phyloP scores from a whole-genome alignment of 257 asterid species.

The Knoxia roxburghii region DNA sequence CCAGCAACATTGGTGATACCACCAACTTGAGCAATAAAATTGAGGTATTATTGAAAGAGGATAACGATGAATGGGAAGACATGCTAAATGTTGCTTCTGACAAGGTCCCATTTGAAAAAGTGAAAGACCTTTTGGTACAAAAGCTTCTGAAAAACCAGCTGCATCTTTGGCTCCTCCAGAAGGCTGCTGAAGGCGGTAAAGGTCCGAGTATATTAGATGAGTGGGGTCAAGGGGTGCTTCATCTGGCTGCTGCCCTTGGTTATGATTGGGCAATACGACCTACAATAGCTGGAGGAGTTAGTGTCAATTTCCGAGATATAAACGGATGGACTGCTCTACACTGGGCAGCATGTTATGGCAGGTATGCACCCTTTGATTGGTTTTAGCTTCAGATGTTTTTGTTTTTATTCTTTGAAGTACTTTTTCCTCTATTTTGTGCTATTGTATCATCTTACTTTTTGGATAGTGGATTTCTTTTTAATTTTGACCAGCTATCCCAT shows the following conservation, averaged over 20 bases:
- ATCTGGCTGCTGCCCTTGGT: conserved; percentile 82
- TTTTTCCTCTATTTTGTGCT: neutral
- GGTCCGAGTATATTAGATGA: conserved; percentile 71
- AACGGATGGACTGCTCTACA: conserved; percentile 97
- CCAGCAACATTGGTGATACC: conserved; percentile 32
- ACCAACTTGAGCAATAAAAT: conserved; percentile 43
- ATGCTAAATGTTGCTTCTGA: conserved; percentile 41
- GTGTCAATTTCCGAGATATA: conserved; percentile 72
- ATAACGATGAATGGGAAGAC: conserved; percentile 65
- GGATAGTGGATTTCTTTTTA: neutral
- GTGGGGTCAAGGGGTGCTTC: conserved; percentile 85
- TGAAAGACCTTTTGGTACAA: conserved; percentile 56
- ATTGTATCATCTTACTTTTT: neutral
- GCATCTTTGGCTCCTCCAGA: conserved; percentile 68
- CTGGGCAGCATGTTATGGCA: conserved; percentile 94
- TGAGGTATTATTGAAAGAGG: conserved; percentile 46
- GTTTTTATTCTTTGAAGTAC: neutral
- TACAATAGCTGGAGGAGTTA: conserved; percentile 71
- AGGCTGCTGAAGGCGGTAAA: conserved; percentile 69
- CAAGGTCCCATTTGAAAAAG: conserved; percentile 44
- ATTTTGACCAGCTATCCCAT: conserved; percentile 10
- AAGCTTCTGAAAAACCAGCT: conserved; percentile 71
- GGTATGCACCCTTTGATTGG: conserved; percentile 33
- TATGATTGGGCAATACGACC: conserved; percentile 88
- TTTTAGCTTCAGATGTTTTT: neutral